Percentiles rank a stretch among this genome's conserved stretches.
phyloP scores from a whole-genome alignment of 2,329 filamentous ascomycete genomes.

The Aspergillus sp. region DNA sequence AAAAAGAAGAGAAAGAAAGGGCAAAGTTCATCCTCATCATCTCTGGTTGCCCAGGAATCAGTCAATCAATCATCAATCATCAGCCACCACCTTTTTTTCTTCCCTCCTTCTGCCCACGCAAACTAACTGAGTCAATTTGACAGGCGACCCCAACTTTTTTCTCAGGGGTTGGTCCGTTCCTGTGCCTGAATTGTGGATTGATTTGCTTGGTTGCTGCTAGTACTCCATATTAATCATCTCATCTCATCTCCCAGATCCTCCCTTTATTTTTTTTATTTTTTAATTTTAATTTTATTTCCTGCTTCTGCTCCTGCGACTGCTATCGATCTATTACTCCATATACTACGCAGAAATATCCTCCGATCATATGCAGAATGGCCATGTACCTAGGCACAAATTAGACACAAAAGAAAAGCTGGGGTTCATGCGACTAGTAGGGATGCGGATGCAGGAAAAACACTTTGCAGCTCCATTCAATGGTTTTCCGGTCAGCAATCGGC shows the following conservation, averaged over 20 bases:
- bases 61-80: background rate
- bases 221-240: too few relatives aligned
- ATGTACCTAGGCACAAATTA: background rate
- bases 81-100: background rate
- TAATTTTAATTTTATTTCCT: too few relatives aligned
- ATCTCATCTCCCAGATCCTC: too few relatives aligned
- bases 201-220: background rate
- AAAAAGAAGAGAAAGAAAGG: too few relatives aligned
- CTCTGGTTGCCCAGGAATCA: too few relatives aligned
- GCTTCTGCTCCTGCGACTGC: too few relatives aligned
- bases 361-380: background rate
- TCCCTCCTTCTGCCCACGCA: background rate
- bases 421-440: conserved; percentile 3
- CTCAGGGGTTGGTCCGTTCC: background rate
- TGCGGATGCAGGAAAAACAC: background rate
- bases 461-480: background rate
- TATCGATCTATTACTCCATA: background rate
- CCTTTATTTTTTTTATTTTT: too few relatives aligned
- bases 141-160: background rate
- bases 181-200: background rate
- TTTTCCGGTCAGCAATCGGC: background rate
- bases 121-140: background rate
- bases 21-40: too few relatives aligned
- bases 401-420: background rate
- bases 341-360: background rate